Evolutionary conservation across 768 basidiomycete species (phyloP), one percentile per base, ranked within the genome.

Genomic region (Chalciporus chontae): DNA sequence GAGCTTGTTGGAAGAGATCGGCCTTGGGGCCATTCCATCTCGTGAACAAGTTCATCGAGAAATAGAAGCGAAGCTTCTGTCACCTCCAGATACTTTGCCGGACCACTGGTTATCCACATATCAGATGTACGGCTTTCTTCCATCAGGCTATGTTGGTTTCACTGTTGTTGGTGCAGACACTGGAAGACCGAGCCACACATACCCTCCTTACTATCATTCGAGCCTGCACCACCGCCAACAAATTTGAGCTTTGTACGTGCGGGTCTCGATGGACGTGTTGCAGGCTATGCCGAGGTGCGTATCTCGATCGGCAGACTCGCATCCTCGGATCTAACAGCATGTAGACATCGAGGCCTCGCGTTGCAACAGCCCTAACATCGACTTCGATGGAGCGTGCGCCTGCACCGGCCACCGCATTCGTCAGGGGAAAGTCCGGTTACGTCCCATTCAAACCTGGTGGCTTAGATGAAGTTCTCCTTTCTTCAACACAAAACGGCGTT

Each of bases 371-470:
- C 15, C 73, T 90, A 4, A 90, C 85, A 2, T 96, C 94, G 10
- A 92, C 90, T 2, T 90, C 90, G 24, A 69, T 94, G 51, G 81
- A 86, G 53, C 82, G 95, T 43, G 87, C 90, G 3, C 94, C 94
- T 8, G 91, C 84, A 13, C 79, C 86, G 0, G 77, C 76, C 50
- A 77, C 80, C 47, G 85, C 80, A 48, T 98, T 98, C 68, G 94
- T 98, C 17, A 77, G 94, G 50, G 96, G 96, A 40, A 96, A 95
- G 69, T 88, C 93, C 18, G 87, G 88, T 39, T 83, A 94, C 69
- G 81, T 94, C 8, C 96, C 96, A 1, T 98, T 98, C 69, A 80
- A 84, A 71, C 96, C 96, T 6, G 96, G 96, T 40, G 96, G 96
- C 3, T 72, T 98, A 9, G 92, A 91, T 38, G 84, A 85, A 56